Conservation (phyloP, 108 stramenopile species). For the Nitzschia sp. region DNA sequence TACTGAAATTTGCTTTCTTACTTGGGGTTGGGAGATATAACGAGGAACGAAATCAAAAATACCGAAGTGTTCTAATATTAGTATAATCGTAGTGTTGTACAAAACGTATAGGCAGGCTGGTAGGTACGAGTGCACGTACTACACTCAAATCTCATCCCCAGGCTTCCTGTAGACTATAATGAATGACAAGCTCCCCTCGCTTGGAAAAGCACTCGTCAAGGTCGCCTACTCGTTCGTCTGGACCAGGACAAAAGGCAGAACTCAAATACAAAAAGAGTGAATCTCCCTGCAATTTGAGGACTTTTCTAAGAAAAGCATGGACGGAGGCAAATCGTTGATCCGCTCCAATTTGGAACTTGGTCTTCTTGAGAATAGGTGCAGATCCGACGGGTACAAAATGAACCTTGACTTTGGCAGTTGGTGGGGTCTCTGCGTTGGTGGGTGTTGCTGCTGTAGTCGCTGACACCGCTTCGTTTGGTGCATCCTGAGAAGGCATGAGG, state of each 20-base stretch:
- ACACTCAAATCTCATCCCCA: slow-evolving; percentile 58
- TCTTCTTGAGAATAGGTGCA: slow-evolving; percentile 84
- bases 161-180: slow-evolving; percentile 88
- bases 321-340: slow-evolving; percentile 70
- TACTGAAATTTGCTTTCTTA: not conserved
- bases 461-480: not conserved
- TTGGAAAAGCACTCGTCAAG: slow-evolving; percentile 71
- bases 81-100: no score
- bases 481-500: not conserved
- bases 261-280: slow-evolving; percentile 74
- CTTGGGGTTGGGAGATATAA: no score
- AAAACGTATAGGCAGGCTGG: no score
- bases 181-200: slow-evolving; percentile 77
- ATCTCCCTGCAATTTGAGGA: slow-evolving; percentile 53
- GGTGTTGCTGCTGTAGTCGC: slow-evolving; percentile 3
- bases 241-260: slow-evolving; percentile 77
- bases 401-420: slow-evolving; percentile 68
- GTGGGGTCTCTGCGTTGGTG: not conserved
- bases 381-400: slow-evolving; percentile 84
- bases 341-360: slow-evolving; percentile 72
- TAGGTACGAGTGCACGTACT: no score
- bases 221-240: slow-evolving; percentile 71
- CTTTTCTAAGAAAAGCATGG: slow-evolving; percentile 66
- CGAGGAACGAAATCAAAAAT: no score
- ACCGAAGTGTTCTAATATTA: no score